phyloP scores from a whole-genome alignment of 345 rosid species.

The Boechera retrofracta region DNA sequence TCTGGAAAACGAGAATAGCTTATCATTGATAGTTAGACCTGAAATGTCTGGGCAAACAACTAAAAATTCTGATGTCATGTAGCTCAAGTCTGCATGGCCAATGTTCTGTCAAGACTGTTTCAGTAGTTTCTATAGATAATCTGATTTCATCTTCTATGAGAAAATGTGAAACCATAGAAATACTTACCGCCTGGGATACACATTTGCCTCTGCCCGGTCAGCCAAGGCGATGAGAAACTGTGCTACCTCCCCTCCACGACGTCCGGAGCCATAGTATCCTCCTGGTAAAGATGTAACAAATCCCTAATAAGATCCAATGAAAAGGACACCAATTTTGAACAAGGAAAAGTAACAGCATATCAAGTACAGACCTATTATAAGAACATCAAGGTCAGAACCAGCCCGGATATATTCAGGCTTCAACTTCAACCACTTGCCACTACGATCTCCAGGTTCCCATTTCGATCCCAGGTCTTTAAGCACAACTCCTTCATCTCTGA shows the following conservation, averaged over 20 bases:
- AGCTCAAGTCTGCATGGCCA: background rate
- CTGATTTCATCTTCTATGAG: slow-evolving; percentile 1
- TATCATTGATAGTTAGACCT: slow-evolving; percentile 9
- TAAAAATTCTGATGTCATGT: background rate
- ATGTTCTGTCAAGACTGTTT: slow-evolving; percentile 5
- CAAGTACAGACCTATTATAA: slow-evolving; percentile 73
- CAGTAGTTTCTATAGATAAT: slow-evolving; percentile 7
- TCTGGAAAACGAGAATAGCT: slow-evolving; percentile 56
- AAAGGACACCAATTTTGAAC: background rate
- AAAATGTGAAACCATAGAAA: slow-evolving; percentile 17
- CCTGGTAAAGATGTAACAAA: slow-evolving; percentile 53
- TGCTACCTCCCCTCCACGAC: slow-evolving; percentile 97
- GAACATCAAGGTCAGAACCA: slow-evolving; percentile 95
- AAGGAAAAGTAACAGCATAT: slow-evolving; percentile 13
- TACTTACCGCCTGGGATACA: slow-evolving; percentile 74
- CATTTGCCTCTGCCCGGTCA: slow-evolving; percentile 64
- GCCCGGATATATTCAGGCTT: slow-evolving; percentile 87
- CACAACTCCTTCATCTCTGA: slow-evolving; percentile 90
- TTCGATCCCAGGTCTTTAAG: slow-evolving; percentile 88
- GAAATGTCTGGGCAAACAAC: slow-evolving; percentile 4
- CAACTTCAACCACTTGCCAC: slow-evolving; percentile 97
- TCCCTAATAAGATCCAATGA: slow-evolving; percentile 26
- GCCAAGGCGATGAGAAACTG: slow-evolving; percentile 94
- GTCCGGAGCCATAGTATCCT: slow-evolving; percentile 98
- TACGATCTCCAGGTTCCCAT: slow-evolving; percentile 98